These are phyloP conservation scores for Exophiala aquamarina DNA, from an alignment of 2,329 filamentous ascomycete genomes.

Conservation along the genomic window DNA sequence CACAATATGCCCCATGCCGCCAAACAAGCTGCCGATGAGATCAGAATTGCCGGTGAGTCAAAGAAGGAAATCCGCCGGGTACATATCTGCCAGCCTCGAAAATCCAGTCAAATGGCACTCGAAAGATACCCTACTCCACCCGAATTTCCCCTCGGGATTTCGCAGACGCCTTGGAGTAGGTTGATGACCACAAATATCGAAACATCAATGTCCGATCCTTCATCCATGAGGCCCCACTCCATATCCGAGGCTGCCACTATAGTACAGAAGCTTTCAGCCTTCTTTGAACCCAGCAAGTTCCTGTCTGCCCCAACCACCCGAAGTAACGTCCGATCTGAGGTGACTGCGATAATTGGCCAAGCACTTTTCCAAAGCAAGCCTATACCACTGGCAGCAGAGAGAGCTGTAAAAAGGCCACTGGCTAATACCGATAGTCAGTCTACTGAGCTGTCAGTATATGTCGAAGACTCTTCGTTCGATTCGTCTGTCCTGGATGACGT, in stretches of 20 bases:
- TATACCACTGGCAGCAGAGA: background rate
- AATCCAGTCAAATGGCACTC: background rate
- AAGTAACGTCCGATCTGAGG: conserved; percentile 8
- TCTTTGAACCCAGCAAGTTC: background rate
- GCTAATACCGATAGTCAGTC: no score
- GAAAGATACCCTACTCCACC: conserved; percentile 10
- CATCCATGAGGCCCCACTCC: background rate
- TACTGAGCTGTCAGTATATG: no score
- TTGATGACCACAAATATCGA: conserved; percentile 1
- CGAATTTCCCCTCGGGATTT: conserved; percentile 10
- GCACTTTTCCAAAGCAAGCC: conserved; percentile 8
- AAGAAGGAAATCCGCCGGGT: background rate
- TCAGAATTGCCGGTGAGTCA: conserved; percentile 10
- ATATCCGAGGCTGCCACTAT: background rate
- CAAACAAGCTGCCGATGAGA: conserved; percentile 19
- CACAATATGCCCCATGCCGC: conserved; percentile 1
- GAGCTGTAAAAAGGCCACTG: no score
- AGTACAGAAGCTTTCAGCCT: background rate
- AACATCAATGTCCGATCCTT: conserved; percentile 1
- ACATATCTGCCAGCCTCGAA: conserved; percentile 5
- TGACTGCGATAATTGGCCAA: conserved; percentile 14
- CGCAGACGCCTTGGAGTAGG: conserved; percentile 9
- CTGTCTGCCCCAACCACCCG: background rate
- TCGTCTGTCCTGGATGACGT: no score
- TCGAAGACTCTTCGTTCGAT: no score